Evolutionary conservation across 1,284 basidiomycete species (phyloP).

Genomic region (Puccinia novopanici): DNA sequence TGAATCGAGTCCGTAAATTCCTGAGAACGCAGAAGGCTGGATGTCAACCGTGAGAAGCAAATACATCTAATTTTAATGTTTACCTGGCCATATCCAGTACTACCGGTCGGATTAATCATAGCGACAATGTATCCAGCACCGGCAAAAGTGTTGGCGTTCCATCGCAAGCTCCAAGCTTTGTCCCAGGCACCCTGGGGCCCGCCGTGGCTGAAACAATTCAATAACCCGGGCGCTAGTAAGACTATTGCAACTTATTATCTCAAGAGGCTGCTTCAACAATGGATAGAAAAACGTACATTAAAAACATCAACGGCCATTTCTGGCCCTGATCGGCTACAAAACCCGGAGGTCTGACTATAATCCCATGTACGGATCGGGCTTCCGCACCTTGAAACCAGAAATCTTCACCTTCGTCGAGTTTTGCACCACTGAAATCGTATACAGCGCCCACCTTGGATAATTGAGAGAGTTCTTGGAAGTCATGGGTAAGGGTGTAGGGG

Average conservation of each 20-base stretch:
- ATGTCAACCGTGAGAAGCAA: background rate
- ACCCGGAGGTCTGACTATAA: constrained; percentile 41
- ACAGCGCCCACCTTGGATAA: background rate
- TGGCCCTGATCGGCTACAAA: constrained; percentile 15
- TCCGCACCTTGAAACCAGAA: constrained; percentile 45
- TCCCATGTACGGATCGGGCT: constrained; percentile 21
- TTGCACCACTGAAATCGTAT: background rate
- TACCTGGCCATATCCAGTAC: constrained; percentile 55
- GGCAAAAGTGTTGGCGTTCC: constrained; percentile 55
- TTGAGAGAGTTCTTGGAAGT: background rate
- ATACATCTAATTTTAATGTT: background rate
- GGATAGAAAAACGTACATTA: constrained; percentile 23
- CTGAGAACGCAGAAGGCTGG: background rate
- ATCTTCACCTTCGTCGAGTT: constrained; percentile 30
- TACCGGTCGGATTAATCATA: constrained; percentile 55
- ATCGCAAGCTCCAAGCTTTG: constrained; percentile 55
- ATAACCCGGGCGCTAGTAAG: too few relatives aligned
- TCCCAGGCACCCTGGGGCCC: constrained; percentile 56
- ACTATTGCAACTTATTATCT: too few relatives aligned
- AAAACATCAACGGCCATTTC: constrained; percentile 45
- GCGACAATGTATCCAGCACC: constrained; percentile 54
- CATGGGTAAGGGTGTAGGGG: background rate
- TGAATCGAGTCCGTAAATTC: constrained; percentile 55
- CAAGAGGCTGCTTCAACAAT: constrained; percentile 39
- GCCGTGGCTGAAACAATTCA: constrained; percentile 57